Evolutionary conservation across 179 eudicot genomes (phyloP).

Genomic region (Corrigiola litoralis): DNA sequence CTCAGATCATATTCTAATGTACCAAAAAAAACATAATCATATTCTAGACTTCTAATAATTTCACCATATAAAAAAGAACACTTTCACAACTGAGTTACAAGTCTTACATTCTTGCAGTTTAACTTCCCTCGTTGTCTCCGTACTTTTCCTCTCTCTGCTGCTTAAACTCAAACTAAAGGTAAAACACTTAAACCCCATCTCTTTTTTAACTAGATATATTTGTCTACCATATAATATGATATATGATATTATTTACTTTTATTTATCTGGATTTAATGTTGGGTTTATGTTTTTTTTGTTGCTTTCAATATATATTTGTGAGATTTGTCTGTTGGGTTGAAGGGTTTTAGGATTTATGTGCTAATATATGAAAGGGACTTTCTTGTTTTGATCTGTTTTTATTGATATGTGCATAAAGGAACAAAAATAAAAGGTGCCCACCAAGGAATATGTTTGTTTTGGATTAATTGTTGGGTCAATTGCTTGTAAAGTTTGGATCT

Average conservation of each 20-base stretch:
- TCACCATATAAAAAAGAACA: neutral
- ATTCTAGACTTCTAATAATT: too few species aligned
- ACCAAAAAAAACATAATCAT: neutral
- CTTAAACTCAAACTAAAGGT: slow-evolving; percentile 2
- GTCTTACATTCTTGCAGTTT: neutral
- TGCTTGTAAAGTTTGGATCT: neutral
- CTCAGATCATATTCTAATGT: too few species aligned
- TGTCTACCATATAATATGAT: neutral
- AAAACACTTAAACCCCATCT: neutral
- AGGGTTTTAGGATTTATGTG: neutral
- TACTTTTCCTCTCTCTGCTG: neutral
- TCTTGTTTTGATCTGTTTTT: slow-evolving; percentile 12
- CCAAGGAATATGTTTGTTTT: neutral
- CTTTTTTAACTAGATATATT: neutral
- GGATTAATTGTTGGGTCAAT: neutral
- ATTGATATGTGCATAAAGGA: too few species aligned
- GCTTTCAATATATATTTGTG: neutral
- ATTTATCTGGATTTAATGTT: neutral
- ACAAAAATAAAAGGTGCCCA: neutral
- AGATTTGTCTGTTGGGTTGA: neutral
- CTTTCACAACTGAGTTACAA: neutral
- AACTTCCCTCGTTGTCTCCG: slow-evolving; percentile 23
- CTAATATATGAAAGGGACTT: slow-evolving; percentile 3
- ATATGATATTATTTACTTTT: neutral
- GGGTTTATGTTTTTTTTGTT: neutral